Evolutionary conservation across 2,329 filamentous ascomycete species (phyloP), one percentile per base, ranked within the genome.

Genomic region (Arthrobotrys megalospora): DNA sequence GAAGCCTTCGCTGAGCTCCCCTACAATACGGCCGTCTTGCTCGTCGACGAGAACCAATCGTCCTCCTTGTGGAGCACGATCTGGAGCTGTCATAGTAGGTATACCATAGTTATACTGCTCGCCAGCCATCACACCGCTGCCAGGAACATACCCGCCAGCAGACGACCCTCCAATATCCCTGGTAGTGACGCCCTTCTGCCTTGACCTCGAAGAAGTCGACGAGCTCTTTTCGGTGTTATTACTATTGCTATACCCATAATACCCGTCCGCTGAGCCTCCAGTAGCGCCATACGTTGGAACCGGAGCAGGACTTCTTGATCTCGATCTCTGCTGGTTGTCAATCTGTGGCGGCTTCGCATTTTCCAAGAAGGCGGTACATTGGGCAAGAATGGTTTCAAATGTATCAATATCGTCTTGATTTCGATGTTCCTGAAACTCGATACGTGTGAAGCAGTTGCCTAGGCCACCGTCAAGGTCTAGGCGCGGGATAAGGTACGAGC

Each of bases 361-460:
- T 84, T 98, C 95, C 3, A 97, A 89, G 84, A 99, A 98, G 1
- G 95, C 93, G 1, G 95, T 98, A 85, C 95, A 98, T 85, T 98
- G 94, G n/a, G 95, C 95, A 63, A 98, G 88, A 80, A 98, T 98
- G 2, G 95, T 97, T 86, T 98, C 95, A 82, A 97, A 98, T 0
- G 95, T 98, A 83, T 97, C 94, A 48, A 97, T 88, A 84, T 97
- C 95, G 83, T 98, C 94, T 84, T 97, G 94, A 77, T 87, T 90
- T 19, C 93, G 93, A 24, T 92, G 86, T 1, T 88, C 84, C 0
- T 94, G 94, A 81, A 99, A 98, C 83, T 97, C 92, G 83, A 99
- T 93, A 70, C 94, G 89, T 19, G 95, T 97, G 83, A 98, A 98
- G 16, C 94, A 93, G 76, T 94, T 94, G 11, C 76, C 76, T 10